Evolutionary conservation across 2,329 filamentous ascomycete genomes (phyloP).

Genomic region (Trichoderma sp.): DNA sequence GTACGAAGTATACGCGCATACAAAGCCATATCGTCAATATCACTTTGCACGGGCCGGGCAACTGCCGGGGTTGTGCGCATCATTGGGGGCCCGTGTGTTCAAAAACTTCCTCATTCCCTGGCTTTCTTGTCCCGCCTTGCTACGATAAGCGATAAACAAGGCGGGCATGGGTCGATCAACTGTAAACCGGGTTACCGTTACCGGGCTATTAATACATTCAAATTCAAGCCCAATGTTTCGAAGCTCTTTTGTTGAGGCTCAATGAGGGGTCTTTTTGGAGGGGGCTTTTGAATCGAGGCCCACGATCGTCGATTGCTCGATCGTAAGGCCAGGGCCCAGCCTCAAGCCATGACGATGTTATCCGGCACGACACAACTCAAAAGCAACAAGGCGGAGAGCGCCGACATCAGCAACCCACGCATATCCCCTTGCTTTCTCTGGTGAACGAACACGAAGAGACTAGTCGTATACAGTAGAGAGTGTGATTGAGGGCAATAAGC

Average conservation of each 20-base stretch:
- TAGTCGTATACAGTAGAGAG: not conserved
- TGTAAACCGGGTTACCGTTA: not conserved
- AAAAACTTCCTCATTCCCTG: not conserved
- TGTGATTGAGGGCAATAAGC: constrained; percentile 8
- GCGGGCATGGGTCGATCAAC: not conserved
- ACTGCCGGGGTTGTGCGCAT: not conserved
- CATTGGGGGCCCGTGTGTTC: not conserved
- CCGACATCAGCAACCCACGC: not conserved
- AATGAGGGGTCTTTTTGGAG: not conserved
- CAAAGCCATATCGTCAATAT: not conserved
- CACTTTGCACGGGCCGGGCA: not conserved
- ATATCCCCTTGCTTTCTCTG: not conserved
- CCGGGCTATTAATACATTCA: not conserved
- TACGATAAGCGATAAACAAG: not conserved
- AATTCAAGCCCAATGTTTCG: not conserved
- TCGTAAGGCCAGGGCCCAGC: not conserved
- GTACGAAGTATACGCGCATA: not conserved
- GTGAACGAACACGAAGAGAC: not conserved
- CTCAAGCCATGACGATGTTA: not conserved
- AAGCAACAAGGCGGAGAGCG: not conserved
- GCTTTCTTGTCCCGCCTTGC: not conserved
- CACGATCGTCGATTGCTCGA: not conserved
- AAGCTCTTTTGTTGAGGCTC: not conserved
- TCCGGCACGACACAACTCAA: not conserved
- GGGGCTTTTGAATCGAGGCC: not conserved